Percentiles rank a stretch among this genome's conserved stretches.
phyloP scores from a whole-genome alignment of 257 asterid species.

The Verbascum thapsus region DNA sequence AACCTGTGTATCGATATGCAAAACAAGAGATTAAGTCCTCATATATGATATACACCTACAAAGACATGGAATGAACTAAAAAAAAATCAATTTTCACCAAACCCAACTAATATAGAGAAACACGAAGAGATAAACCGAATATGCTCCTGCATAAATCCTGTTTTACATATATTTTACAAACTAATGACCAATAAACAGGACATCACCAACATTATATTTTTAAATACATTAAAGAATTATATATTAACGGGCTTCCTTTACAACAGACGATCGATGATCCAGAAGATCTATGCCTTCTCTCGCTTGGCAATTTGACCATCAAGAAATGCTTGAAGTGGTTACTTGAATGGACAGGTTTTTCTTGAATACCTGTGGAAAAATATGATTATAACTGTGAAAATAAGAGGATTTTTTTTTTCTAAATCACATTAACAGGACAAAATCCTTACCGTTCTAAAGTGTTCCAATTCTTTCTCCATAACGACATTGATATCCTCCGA shows the following conservation, averaged over 20 bases:
- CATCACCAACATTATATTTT: not conserved
- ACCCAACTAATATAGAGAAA: not conserved
- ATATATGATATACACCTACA: too few relatives aligned
- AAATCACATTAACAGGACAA: conserved; percentile 17
- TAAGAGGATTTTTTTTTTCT: not conserved
- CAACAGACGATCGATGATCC: not conserved
- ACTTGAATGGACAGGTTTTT: conserved; percentile 47
- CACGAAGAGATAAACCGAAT: not conserved
- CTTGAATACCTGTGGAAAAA: conserved; percentile 51
- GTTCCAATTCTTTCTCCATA: conserved; percentile 60
- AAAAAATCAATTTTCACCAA: not conserved
- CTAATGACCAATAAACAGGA: not conserved
- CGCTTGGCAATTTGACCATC: conserved; percentile 26
- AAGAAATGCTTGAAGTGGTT: conserved; percentile 34
- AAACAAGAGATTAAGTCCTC: too few relatives aligned
- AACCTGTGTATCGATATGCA: too few relatives aligned
- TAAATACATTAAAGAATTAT: too few relatives aligned
- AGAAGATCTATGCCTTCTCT: conserved; percentile 9
- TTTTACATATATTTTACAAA: not conserved
- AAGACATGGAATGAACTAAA: too few relatives aligned
- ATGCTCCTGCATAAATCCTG: not conserved
- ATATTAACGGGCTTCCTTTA: too few relatives aligned
- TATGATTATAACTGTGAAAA: conserved; percentile 7
- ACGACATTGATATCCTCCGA: conserved; percentile 35
- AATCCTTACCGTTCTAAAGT: conserved; percentile 56